Conservation (phyloP, 2,329 filamentous ascomycete species). For the Grosmannia clavigera region DNA sequence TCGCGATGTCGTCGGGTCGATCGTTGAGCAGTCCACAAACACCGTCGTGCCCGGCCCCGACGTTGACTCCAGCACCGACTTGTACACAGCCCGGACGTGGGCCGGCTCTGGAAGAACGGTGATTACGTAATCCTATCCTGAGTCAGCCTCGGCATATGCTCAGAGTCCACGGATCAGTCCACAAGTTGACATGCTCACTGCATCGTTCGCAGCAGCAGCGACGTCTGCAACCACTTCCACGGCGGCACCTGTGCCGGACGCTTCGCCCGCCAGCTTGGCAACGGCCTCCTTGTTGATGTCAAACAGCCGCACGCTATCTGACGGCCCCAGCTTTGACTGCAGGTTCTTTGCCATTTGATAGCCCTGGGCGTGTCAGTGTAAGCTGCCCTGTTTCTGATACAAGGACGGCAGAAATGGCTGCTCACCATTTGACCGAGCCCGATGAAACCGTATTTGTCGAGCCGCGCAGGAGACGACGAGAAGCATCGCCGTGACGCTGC, state of each 20-base stretch:
- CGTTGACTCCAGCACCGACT: constrained; percentile 54
- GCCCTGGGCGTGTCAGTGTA: constrained; percentile 27
- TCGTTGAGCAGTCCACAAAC: constrained; percentile 95
- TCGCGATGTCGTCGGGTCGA: constrained; percentile 76
- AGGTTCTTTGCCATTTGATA: constrained; percentile 53
- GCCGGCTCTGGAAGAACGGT: constrained; percentile 81
- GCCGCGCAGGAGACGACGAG: constrained; percentile 31
- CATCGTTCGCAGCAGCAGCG: constrained; percentile 35
- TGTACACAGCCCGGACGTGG: constrained; percentile 76
- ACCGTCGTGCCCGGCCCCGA: constrained; percentile 46
- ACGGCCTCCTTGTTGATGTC: constrained; percentile 42
- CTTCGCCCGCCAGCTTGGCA: constrained; percentile 34
- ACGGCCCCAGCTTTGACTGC: constrained; percentile 39
- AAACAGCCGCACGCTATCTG: constrained; percentile 39
- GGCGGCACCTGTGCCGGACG: constrained; percentile 30
- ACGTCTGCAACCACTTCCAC: constrained; percentile 32
- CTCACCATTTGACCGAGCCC: constrained; percentile 50
- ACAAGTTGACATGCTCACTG: constrained; percentile 27
- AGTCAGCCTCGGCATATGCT: not conserved
- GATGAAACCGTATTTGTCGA: constrained; percentile 46
- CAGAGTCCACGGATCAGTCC: not conserved
- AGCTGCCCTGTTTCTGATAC: not conserved
- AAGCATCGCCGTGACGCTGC: constrained; percentile 33
- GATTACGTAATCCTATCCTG: constrained; percentile 71
- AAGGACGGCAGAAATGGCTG: not conserved